Evolutionary conservation across 192 early-diverging fungal species (phyloP).

Genomic region (Ambispora gerdemannii): DNA sequence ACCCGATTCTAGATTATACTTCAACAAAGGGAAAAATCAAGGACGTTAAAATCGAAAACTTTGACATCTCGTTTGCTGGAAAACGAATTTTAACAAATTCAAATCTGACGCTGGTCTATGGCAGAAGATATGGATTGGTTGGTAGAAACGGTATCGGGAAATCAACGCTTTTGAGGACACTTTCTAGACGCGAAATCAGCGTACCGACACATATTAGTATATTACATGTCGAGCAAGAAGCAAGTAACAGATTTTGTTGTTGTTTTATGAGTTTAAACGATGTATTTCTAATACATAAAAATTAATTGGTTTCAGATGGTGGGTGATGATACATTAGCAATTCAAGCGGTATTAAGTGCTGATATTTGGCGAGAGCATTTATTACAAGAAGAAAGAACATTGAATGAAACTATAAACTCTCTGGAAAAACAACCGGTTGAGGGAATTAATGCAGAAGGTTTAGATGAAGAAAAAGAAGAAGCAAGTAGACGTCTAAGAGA

Average conservation of each 20-base stretch:
- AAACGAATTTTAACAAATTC: constrained; percentile 91
- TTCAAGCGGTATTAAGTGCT: constrained; percentile 87
- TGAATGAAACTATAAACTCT: constrained; percentile 52
- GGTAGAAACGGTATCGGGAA: constrained; percentile 91
- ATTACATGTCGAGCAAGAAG: constrained; percentile 97
- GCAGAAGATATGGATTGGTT: constrained; percentile 93
- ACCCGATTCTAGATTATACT: constrained; percentile 84
- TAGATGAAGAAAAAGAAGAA: constrained; percentile 48
- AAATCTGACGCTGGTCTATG: constrained; percentile 76
- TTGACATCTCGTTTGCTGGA: constrained; percentile 94
- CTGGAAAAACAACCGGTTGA: constrained; percentile 53
- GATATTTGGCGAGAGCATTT: constrained; percentile 91
- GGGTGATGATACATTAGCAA: constrained; percentile 83
- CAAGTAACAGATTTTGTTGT: constrained; percentile 26
- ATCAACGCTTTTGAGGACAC: constrained; percentile 74
- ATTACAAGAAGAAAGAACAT: constrained; percentile 75
- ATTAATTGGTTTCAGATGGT: constrained; percentile 62
- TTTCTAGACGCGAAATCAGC: constrained; percentile 79
- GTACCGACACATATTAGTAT: constrained; percentile 91
- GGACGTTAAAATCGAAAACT: constrained; percentile 95
- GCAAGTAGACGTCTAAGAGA: constrained; percentile 67
- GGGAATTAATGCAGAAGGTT: constrained; percentile 49
- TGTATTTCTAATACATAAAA: not conserved
- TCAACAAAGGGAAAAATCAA: constrained; percentile 80
- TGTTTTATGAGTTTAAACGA: not conserved